Evolutionary conservation across 1,284 basidiomycete species (phyloP), one percentile per base, ranked within the genome.

Genomic region (Heterobasidion parviporum): DNA sequence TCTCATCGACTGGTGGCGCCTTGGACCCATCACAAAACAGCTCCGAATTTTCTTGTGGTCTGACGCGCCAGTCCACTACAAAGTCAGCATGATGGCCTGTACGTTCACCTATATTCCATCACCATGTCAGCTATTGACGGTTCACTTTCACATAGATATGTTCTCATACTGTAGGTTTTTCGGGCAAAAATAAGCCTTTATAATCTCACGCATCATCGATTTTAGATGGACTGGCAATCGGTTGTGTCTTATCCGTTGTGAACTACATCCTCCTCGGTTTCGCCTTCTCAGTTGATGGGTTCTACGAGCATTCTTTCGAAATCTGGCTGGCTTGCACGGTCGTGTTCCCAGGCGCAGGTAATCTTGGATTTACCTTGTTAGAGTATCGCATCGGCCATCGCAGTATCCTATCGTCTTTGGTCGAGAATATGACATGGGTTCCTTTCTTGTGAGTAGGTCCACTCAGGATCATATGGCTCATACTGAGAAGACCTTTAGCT

Each of bases 41-140:
- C 80, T 92, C 44, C 81, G 82, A 50, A 75, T 69, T 15, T 93
- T 93, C 73, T 61, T 92, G 33, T 91, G 88, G 87, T 87, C 84
- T 0, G 69, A 66, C 47, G 87, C 87, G 6, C 89, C 89, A 0
- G 73, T 89, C 0, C 89, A 92, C 70, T 92, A 92, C 77, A 94
- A 93, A 74, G 77, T 92, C 65, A 80, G 74, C 56, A 87, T 87
- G 85, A 70, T 83, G 72, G 74, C 85, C 4, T 87, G 82, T 82
- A 80, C 77, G 87, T 7, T 2, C 20, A 41, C 38, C 12, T 12
- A 41, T n/a, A 7, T 55, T n/a, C 20, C 10, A 7, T 36, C 12
- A 8, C 36, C 18, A 6, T 12, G n/a, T 54, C 57, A 6, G 55
- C 6, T 32, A 49, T 10, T 45, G n/a, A 65, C 49, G 2, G 57